Conservation (phyloP, 495 filamentous ascomycete genomes). For the Penicillium psychrofluorescens region DNA sequence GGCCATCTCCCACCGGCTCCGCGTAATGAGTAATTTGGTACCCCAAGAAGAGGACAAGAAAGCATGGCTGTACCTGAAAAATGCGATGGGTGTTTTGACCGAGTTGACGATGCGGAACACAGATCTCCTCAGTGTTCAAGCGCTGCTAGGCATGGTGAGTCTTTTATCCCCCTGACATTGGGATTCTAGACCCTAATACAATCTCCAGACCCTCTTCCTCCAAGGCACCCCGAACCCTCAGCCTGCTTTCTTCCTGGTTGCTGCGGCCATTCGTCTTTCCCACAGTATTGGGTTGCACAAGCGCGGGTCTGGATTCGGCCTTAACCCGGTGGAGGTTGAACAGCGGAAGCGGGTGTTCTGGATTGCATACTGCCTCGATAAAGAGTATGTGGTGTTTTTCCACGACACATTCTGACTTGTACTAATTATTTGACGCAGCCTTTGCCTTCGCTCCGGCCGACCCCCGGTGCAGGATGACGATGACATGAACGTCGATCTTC, state of each 20-base stretch:
- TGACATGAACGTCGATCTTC: conserved; percentile 96
- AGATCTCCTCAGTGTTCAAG: conserved; percentile 94
- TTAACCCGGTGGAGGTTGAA: conserved; percentile 86
- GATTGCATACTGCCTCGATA: conserved; percentile 95
- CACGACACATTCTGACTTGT: neutral
- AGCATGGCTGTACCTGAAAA: conserved; percentile 93
- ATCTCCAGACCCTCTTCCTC: conserved; percentile 69
- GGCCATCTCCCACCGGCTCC: conserved; percentile 82
- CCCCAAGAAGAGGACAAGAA: conserved; percentile 86
- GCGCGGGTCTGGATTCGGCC: conserved; percentile 79
- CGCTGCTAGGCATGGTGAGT: conserved; percentile 80
- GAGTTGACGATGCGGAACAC: conserved; percentile 95
- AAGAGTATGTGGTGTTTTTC: conserved; percentile 51
- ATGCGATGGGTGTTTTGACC: conserved; percentile 84
- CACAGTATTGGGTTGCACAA: conserved; percentile 96
- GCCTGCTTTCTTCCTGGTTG: conserved; percentile 87
- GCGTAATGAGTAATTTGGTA: conserved; percentile 92
- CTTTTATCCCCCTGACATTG: neutral
- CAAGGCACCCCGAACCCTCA: conserved; percentile 97
- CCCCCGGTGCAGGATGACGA: conserved; percentile 95
- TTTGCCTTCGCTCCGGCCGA: conserved; percentile 85
- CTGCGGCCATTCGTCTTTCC: conserved; percentile 84
- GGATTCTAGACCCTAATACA: conserved; percentile 1
- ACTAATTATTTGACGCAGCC: conserved; percentile 30
- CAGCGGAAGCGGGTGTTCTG: conserved; percentile 96